Evolutionary conservation across 768 basidiomycete genomes (phyloP).

Genomic region (Agrocybe pediades): DNA sequence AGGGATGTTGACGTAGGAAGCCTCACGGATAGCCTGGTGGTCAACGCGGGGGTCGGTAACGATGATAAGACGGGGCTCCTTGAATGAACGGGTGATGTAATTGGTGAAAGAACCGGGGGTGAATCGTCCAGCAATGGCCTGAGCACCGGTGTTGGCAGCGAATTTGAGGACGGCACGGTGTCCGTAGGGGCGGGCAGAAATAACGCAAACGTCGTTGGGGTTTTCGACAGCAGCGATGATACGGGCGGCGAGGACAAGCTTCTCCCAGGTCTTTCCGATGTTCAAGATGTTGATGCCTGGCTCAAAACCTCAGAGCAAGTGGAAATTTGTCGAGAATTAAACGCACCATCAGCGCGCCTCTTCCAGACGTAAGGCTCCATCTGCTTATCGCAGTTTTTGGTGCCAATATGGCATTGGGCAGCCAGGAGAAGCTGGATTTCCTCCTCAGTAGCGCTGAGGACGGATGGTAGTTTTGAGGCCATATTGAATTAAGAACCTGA

Average conservation of each 20-base stretch:
- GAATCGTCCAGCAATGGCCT: conserved; percentile 98
- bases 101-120: conserved; percentile 99
- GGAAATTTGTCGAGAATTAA: conserved; percentile 1
- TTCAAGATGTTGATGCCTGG: conserved; percentile 95
- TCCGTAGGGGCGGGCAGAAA: conserved; percentile 97
- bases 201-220: conserved; percentile 97
- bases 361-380: conserved; percentile 99
- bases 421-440: conserved; percentile 94
- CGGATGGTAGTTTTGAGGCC: conserved; percentile 92
- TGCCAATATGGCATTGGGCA: conserved; percentile 96
- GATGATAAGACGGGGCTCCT: conserved; percentile 97
- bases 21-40: conserved; percentile 99
- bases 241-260: conserved; percentile 96
- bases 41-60: conserved; percentile 99
- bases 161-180: conserved; percentile 99
- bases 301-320: conserved; percentile 14
- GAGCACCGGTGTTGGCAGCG: conserved; percentile 96
- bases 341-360: conserved; percentile 90
- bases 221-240: conserved; percentile 98
- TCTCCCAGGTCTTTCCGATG: conserved; percentile 99
- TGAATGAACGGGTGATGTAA: conserved; percentile 99
- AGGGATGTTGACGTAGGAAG: conserved; percentile 99
- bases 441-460: conserved; percentile 93
- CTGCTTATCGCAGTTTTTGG: conserved; percentile 99
- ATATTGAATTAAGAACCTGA: conserved; percentile 44